Evolutionary conservation across 1,284 basidiomycete genomes (phyloP).

Genomic region (Austroboletus niveus): DNA sequence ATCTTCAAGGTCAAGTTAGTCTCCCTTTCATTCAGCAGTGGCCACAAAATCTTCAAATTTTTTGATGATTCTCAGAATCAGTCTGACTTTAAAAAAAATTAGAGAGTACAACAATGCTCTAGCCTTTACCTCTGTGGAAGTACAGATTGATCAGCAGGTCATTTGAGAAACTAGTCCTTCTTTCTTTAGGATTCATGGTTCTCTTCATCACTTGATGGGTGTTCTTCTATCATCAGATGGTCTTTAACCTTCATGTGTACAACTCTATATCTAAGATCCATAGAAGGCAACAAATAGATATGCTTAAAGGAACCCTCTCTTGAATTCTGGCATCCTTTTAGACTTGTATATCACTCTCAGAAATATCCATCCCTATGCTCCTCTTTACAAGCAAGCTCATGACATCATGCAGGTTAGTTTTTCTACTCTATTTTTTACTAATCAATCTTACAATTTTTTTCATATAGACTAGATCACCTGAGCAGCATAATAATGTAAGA

Average conservation of each 20-base stretch:
- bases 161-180: conserved; percentile 31
- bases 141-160: conserved; percentile 2
- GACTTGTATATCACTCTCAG: conserved; percentile 29
- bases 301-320: no score
- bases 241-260: conserved; percentile 32
- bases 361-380: conserved; percentile 31
- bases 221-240: conserved; percentile 26
- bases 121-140: conserved; percentile 40
- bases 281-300: no score
- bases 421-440: not conserved
- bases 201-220: conserved; percentile 16
- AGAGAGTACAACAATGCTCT: conserved; percentile 39
- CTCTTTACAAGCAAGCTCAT: conserved; percentile 25
- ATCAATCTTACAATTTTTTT: conserved; percentile 2
- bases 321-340: no score
- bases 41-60: no score
- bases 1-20: no score
- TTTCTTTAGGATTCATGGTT: conserved; percentile 23
- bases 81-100: conserved; percentile 27
- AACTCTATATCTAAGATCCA: conserved; percentile 40
- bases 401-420: conserved; percentile 24
- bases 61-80: conserved; percentile 9
- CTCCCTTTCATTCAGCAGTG: no score
- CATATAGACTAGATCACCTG: conserved; percentile 5
- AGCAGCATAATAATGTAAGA: not conserved